Evolutionary conservation across 176 grass and related monocot species (phyloP), one percentile per base, ranked within the genome.

Genomic region (Bromus sterilis): DNA sequence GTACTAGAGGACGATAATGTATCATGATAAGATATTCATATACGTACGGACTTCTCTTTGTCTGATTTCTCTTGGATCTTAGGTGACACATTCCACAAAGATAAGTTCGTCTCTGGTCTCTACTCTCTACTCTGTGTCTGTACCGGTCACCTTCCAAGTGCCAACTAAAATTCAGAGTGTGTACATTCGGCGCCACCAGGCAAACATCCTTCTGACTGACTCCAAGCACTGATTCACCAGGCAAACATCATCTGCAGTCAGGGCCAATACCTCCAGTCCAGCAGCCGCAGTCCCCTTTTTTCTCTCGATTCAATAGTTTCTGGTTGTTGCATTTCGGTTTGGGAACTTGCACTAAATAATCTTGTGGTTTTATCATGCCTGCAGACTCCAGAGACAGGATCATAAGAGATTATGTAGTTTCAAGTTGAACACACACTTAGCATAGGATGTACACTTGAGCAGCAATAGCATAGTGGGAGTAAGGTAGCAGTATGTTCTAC

Each of bases 61-160:
- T 0, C 51, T 56, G 51, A 2, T 23, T 56, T 56, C 51, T 56
- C 21, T 56, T 56, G 51, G 0, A 56, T n/a, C 21, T 3, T 56
- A 56, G 51, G 51, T 56, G 21, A 20, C 7, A 56, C 9, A 76
- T 69, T 39, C 16, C 55, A 53, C 66, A 49, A 30, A 23, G 66
- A 51, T 71, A 78, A 85, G 39, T 15, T 60, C 51, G 53, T 48
- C 65, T 37, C 6, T 30, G 6, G 43, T 44, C 72, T 57, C 25
- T 84, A 20, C 11, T 70, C 34, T 68, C 20, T 40, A 68, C 10
- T 67, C 44, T 31, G 16, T 31, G 16, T 43, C 26, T 31, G 16
- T 74, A 12, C 42, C 74, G 66, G 11, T 18, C 84, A 66, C 84
- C 70, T 75, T 65, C 33, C 67, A 56, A 43, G 59, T 80, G 72